Conservation (phyloP, 129 eudicot species). For the Gnaphalium uliginosum region DNA sequence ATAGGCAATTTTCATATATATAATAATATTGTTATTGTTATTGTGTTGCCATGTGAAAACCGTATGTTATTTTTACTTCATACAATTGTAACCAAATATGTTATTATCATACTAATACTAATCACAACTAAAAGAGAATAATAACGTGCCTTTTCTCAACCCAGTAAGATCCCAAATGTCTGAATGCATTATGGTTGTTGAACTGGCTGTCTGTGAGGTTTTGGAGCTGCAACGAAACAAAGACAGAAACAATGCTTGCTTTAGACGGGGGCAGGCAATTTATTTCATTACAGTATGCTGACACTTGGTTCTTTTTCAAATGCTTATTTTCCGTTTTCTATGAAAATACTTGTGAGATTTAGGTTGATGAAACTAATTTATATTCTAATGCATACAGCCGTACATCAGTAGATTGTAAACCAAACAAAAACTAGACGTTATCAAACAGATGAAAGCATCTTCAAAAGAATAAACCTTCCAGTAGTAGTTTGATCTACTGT, state of each 20-base stretch:
- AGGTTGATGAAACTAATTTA: neutral
- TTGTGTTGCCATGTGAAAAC: neutral
- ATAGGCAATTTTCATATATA: neutral
- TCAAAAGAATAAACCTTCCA: neutral
- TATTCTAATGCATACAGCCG: neutral
- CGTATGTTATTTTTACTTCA: neutral
- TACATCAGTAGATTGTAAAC: constrained; percentile 3
- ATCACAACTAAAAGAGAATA: constrained; percentile 1
- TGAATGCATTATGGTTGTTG: constrained; percentile 33
- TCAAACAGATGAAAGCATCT: neutral
- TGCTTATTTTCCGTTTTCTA: neutral
- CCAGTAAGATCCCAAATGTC: neutral
- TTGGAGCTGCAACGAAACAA: constrained; percentile 51
- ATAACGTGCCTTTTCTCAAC: neutral
- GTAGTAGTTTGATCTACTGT: neutral
- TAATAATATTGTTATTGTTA: neutral
- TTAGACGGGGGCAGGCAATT: constrained; percentile 4
- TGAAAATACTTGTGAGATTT: neutral
- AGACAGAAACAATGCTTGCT: neutral
- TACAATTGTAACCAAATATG: neutral
- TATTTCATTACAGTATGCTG: constrained; percentile 5
- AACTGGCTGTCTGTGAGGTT: constrained; percentile 61
- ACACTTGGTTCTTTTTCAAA: neutral
- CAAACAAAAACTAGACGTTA: neutral
- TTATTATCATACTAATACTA: neutral